phyloP scores from a whole-genome alignment of 2,329 filamentous ascomycete genomes.

The Arthrobotrys pseudoclavata region DNA sequence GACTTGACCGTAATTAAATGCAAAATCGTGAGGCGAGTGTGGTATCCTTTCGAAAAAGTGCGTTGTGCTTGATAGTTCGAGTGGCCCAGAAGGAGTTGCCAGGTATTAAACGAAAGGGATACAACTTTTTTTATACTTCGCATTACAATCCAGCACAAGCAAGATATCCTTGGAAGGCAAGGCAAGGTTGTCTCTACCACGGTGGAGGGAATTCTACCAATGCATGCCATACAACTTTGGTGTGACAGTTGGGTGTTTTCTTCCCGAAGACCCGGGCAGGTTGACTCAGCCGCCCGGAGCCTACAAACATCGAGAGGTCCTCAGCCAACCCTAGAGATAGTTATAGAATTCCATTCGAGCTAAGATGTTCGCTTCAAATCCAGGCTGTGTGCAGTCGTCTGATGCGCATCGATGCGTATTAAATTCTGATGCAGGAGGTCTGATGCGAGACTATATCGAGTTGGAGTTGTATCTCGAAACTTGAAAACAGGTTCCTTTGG shows the following conservation, averaged over 20 bases:
- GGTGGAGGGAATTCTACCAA: conserved; percentile 36
- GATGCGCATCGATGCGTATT: conserved; percentile 1
- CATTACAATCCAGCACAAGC: conserved; percentile 22
- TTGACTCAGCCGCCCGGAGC: conserved; percentile 5
- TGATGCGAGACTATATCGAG: not conserved
- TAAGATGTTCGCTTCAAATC: not conserved
- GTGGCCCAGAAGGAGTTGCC: conserved; percentile 3
- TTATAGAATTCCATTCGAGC: not conserved
- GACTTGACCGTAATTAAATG: not conserved
- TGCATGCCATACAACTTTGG: conserved; percentile 35
- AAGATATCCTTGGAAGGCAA: conserved; percentile 33
- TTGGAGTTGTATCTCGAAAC: not conserved
- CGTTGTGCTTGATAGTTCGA: conserved; percentile 23
- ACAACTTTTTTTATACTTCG: conserved; percentile 49
- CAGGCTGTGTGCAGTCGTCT: not conserved
- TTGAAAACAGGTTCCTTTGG: conserved; percentile 13
- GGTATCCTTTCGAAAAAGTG: conserved; percentile 20
- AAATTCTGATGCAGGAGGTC: not conserved
- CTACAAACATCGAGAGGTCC: not conserved
- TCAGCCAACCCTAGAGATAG: not conserved
- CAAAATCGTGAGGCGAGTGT: conserved; percentile 10
- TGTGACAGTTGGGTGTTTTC: conserved; percentile 26
- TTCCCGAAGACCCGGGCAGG: conserved; percentile 27
- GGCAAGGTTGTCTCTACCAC: conserved; percentile 4
- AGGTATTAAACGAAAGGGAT: conserved; percentile 21